These are phyloP conservation scores for Pyrenophora teres DNA, from an alignment of 2,329 filamentous ascomycete species.

Conservation along the genomic window DNA sequence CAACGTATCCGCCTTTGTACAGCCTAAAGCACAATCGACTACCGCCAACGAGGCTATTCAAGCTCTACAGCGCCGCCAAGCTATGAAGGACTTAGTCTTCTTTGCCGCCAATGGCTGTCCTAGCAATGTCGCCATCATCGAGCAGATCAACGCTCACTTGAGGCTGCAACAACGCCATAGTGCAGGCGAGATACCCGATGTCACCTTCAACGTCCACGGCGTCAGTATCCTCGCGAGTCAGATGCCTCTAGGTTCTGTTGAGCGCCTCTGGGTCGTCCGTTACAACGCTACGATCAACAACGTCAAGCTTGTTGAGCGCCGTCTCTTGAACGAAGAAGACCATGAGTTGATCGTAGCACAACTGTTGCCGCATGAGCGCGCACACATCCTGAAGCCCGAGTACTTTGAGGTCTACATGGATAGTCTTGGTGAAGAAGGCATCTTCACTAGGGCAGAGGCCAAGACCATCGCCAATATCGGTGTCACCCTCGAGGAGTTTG, in stretches of 20 bases:
- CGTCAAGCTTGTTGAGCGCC: constrained; percentile 1
- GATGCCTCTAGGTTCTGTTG: constrained; percentile 4
- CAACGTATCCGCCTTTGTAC: neutral
- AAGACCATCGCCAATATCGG: neutral
- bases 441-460: constrained; percentile 6
- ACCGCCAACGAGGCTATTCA: constrained; percentile 7
- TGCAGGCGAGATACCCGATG: neutral
- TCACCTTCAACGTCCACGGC: constrained; percentile 5
- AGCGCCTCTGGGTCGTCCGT: constrained; percentile 14
- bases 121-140: constrained; percentile 3
- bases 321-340: constrained; percentile 9
- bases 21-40: neutral
- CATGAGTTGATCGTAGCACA: constrained; percentile 12
- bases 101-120: constrained; percentile 8
- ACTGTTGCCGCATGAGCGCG: constrained; percentile 9
- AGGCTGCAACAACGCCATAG: neutral
- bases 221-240: constrained; percentile 1
- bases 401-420: constrained; percentile 16
- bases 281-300: constrained; percentile 9
- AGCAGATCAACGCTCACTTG: constrained; percentile 9
- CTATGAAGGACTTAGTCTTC: constrained; percentile 5
- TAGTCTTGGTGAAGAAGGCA: constrained; percentile 7
- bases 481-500: constrained; percentile 10
- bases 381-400: constrained; percentile 7
- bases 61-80: constrained; percentile 2